Conservation (phyloP, 257 asterid genomes). For the Rubia yunnanensis region DNA sequence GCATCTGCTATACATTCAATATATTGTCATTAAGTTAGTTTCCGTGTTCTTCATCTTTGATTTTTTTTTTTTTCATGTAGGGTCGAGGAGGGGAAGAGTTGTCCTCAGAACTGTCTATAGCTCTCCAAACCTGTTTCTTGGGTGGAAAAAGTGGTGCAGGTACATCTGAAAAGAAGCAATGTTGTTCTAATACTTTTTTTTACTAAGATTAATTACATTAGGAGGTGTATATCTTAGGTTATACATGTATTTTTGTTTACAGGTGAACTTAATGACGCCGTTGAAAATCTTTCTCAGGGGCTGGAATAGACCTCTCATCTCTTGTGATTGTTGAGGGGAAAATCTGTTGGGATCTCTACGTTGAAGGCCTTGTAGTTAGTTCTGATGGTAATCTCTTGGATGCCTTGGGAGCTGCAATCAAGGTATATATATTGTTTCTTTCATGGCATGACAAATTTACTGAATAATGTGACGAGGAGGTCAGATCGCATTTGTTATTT, state of each 20-base stretch:
- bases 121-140: constrained; percentile 68
- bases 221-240: background rate
- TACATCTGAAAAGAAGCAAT: constrained; percentile 10
- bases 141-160: constrained; percentile 98
- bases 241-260: background rate
- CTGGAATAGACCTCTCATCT: constrained; percentile 78
- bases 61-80: constrained; percentile 28
- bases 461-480: background rate
- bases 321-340: constrained; percentile 71
- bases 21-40: background rate
- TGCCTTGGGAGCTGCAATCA: constrained; percentile 81
- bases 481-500: too few species aligned
- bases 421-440: constrained; percentile 31
- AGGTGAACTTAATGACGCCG: constrained; percentile 8
- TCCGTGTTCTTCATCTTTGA: background rate
- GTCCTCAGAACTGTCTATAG: constrained; percentile 65
- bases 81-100: constrained; percentile 93
- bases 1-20: too few species aligned
- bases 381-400: constrained; percentile 92
- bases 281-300: constrained; percentile 41
- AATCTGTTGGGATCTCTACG: constrained; percentile 92
- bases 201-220: background rate
- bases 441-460: background rate
- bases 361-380: constrained; percentile 78
- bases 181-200: background rate